Evolutionary conservation across 371 early-diverging fungal species (phyloP).

Genomic region (Lichtheimia corymbifera): DNA sequence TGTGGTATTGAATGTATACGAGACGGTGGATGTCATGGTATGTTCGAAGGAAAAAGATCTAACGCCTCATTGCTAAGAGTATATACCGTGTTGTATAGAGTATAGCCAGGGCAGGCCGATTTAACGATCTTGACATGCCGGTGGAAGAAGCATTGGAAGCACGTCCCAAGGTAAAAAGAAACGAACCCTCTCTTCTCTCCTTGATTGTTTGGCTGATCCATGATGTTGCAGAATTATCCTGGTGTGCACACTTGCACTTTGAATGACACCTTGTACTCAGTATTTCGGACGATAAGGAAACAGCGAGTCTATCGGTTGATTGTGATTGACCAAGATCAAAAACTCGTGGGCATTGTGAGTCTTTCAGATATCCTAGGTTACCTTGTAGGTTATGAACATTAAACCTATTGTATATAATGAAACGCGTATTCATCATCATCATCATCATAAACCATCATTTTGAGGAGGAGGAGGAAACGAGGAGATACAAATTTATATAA

Average conservation of each 20-base stretch:
- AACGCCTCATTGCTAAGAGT: neutral
- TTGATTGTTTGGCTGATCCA: no score
- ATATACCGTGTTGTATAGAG: slow-evolving; percentile 26
- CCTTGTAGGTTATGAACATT: slow-evolving; percentile 48
- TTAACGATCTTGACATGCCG: slow-evolving; percentile 77
- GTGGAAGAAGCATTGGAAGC: slow-evolving; percentile 82
- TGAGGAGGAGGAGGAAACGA: neutral
- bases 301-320: slow-evolving; percentile 88
- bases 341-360: slow-evolving; percentile 84
- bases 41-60: slow-evolving; percentile 6
- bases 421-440: neutral
- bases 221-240: slow-evolving; percentile 70
- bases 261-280: slow-evolving; percentile 82
- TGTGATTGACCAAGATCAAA: slow-evolving; percentile 83
- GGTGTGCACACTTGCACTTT: slow-evolving; percentile 92
- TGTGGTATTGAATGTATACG: slow-evolving; percentile 90
- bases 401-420: slow-evolving; percentile 1
- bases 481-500: slow-evolving; percentile 1
- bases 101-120: slow-evolving; percentile 47
- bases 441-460: neutral
- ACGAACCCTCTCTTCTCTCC: no score
- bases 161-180: slow-evolving; percentile 65
- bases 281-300: slow-evolving; percentile 84
- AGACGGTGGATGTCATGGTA: slow-evolving; percentile 93
- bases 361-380: slow-evolving; percentile 85